phyloP scores from a whole-genome alignment of 2,329 filamentous ascomycete species.

The Ascochyta fabae region DNA sequence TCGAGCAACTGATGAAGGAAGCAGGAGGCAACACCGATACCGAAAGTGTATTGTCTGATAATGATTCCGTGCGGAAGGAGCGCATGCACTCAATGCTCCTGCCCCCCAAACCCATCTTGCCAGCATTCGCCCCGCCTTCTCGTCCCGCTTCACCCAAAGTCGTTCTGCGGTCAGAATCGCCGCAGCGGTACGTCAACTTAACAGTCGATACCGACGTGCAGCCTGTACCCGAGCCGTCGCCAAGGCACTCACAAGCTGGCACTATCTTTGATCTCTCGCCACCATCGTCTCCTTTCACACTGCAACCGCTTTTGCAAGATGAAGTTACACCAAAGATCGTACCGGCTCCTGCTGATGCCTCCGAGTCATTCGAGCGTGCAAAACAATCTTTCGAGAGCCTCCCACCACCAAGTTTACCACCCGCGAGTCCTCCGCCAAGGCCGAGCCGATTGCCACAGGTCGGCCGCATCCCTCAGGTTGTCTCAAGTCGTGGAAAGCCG shows the following conservation, averaged over 20 bases:
- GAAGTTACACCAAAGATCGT: background rate
- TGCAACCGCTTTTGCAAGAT: slow-evolving; percentile 23
- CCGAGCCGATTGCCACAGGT: slow-evolving; percentile 78
- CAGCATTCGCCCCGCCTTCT: slow-evolving; percentile 30
- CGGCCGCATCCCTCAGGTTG: slow-evolving; percentile 83
- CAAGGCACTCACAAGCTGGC: slow-evolving; percentile 32
- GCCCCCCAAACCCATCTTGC: slow-evolving; percentile 45
- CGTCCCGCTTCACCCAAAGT: slow-evolving; percentile 49
- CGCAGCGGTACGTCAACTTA: slow-evolving; percentile 25
- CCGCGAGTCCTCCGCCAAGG: slow-evolving; percentile 46
- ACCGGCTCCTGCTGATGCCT: slow-evolving; percentile 1
- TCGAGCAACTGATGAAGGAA: slow-evolving; percentile 57
- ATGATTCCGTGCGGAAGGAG: slow-evolving; percentile 34
- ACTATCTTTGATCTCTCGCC: slow-evolving; percentile 46
- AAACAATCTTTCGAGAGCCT: slow-evolving; percentile 7
- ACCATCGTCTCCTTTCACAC: slow-evolving; percentile 36
- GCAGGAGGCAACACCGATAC: slow-evolving; percentile 39
- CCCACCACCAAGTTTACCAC: slow-evolving; percentile 34
- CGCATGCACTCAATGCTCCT: slow-evolving; percentile 49
- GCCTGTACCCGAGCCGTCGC: slow-evolving; percentile 9
- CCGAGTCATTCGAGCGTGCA: slow-evolving; percentile 4
- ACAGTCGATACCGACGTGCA: slow-evolving; percentile 32
- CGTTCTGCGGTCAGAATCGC: slow-evolving; percentile 31
- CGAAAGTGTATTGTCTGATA: slow-evolving; percentile 28
- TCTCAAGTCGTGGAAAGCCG: slow-evolving; percentile 68